Evolutionary conservation across 1,139 yeast genomes (phyloP), one percentile per base, ranked within the genome.

Genomic region (Sugiyamaella paludigena): DNA sequence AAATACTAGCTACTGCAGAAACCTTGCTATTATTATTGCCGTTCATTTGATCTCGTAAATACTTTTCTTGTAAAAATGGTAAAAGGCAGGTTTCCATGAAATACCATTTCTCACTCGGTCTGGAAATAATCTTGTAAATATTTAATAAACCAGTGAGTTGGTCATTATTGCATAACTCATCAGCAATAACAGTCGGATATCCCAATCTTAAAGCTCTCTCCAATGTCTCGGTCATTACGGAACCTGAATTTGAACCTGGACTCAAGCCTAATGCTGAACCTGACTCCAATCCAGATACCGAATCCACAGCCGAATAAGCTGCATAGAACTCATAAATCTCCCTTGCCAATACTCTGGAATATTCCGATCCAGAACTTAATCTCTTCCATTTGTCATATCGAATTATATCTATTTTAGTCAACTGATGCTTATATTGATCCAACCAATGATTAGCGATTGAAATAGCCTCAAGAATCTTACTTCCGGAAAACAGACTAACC

Each of bases 191-290:
- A 2, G 32, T 42, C 8, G 54, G 50, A 26, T 35, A 49, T 9
- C 59, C 60, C 28, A 57, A 46, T 34, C 51, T 55, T 35, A 48
- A 37, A 7, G 46, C 28, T 31, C 39, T 40, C 29, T 52, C 56
- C 15, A 48, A 41, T 36, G 48, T 32, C 11, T 51, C 51, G 2
- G 40, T 35, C 6, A 44, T 16, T 28, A 37, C 9, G 4, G 44
- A 19, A 7, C 30, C 27, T 38, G 13, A 40, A 38, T 19, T 33
- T 32, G 30, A 40, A 16, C 7, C 7, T 10, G 10, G 26, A 27
- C 10, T 40, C 37, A 6, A 15, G 33, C 16, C 27, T 35, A 7
- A 24, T 4, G 5, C 5, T 19, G 24, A 19, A 19, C 5, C 5
- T 19, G 24, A 19, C 24, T 5, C 24, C 24, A 19, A 19, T 19